Evolutionary conservation across 2,329 filamentous ascomycete genomes (phyloP), one percentile per base, ranked within the genome.

Genomic region (Clonostachys sp.): DNA sequence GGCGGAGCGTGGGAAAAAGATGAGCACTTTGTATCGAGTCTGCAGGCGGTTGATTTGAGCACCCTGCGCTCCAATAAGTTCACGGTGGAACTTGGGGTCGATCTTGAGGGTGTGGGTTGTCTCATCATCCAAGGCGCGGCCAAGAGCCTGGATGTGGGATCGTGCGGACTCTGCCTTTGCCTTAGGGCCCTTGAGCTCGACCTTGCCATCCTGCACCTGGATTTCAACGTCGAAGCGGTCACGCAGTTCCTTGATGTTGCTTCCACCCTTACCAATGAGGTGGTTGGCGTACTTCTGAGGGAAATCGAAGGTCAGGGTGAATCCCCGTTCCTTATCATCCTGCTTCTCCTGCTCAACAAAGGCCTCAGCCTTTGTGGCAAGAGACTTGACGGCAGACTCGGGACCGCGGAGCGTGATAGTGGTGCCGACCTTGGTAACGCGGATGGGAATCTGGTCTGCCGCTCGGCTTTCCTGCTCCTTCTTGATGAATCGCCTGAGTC

Each of bases 281-380:
- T 95, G 87, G 66, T 96, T 96, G 53, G 91, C 91, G 61, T 84
- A 95, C 69, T 96, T 95, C 63, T 96, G 89, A 8, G 92, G 92
- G 72, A 96, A 99, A 53, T 96, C 90, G 56, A 97, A 97, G 24
- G 80, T 83, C 50, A 89, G 73, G 3, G 83, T 91, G 69, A 91
- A 95, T 41, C 89, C 91, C 50, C 92, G 88, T 70, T 97, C 92
- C 62, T 94, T 88, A 67, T 97, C 92, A 51, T 97, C 91, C 64
- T 89, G 81, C 71, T 91, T 88, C 67, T 95, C 91, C 62, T 95
- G 87, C 61, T 87, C 84, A 18, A 97, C 75, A 61, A 96, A 97
- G 7, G 81, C 81, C 49, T 80, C 69, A 46, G 95, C 82, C 72
- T 91, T 94, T 35, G 77, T 69, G 33, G 81, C 77, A 38, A 97